phyloP scores from a whole-genome alignment of 1,139 yeast species.

The Entelexis sorbosivorans region DNA sequence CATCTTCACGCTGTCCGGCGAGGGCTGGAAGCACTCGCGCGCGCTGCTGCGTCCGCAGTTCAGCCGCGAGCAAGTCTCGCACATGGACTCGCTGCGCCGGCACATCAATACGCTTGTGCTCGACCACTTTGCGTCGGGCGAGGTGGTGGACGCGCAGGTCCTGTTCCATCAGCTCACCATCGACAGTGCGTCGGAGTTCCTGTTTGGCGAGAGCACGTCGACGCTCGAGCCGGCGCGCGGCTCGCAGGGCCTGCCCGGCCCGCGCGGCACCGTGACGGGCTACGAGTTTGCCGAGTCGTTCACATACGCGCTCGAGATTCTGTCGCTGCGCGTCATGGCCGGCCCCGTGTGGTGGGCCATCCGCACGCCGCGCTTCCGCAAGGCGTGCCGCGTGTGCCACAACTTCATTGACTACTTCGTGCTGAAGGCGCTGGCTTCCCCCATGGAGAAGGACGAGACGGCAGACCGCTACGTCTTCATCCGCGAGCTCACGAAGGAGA shows the following conservation, averaged over 20 bases:
- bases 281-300: constrained; percentile 37
- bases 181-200: constrained; percentile 49
- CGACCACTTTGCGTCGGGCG: constrained; percentile 14
- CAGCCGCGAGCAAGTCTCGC: constrained; percentile 45
- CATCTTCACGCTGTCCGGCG: constrained; percentile 46
- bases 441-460: constrained; percentile 22
- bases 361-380: constrained; percentile 32
- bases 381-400: constrained; percentile 25
- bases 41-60: constrained; percentile 52
- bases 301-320: constrained; percentile 34
- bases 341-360: constrained; percentile 35
- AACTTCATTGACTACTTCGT: constrained; percentile 31
- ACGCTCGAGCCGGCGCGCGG: constrained; percentile 24
- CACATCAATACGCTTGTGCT: constrained; percentile 35
- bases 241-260: constrained; percentile 20
- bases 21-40: constrained; percentile 49
- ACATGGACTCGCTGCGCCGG: constrained; percentile 39
- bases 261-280: constrained; percentile 24
- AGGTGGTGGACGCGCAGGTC: constrained; percentile 38
- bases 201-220: constrained; percentile 46
- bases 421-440: constrained; percentile 25
- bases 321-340: constrained; percentile 35
- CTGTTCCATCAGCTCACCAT: constrained; percentile 43
- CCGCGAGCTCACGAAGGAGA: constrained; percentile 40
- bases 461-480: constrained; percentile 35